Conservation (phyloP, 306 rosid genomes). For the Alnus glutinosa region DNA sequence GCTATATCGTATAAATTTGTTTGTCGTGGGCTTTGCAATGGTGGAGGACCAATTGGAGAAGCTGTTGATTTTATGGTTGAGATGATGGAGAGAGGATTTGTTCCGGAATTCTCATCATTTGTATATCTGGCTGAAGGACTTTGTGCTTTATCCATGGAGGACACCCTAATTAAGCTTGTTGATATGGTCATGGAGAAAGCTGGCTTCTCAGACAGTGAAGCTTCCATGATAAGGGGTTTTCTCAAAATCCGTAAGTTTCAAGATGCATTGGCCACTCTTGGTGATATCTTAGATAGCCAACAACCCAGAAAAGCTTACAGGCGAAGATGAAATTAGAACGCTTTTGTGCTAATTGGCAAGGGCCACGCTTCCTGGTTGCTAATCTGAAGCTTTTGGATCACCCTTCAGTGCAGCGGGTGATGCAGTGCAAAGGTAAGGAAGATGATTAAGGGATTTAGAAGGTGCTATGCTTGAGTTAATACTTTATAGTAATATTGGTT, state of each 20-base stretch:
- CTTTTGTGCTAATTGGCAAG: neutral
- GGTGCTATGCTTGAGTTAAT: constrained; percentile 10
- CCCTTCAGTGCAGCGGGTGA: neutral
- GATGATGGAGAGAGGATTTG: constrained; percentile 67
- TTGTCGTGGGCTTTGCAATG: constrained; percentile 84
- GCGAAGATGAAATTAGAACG: constrained; percentile 22
- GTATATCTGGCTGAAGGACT: constrained; percentile 85
- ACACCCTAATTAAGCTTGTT: constrained; percentile 64
- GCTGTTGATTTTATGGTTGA: constrained; percentile 80
- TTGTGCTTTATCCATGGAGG: constrained; percentile 78
- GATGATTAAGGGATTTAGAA: constrained; percentile 15
- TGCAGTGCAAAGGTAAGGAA: constrained; percentile 9
- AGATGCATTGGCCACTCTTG: constrained; percentile 80
- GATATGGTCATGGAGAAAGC: constrained; percentile 75
- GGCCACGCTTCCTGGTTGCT: neutral
- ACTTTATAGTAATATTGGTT: constrained; percentile 17
- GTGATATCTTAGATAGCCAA: constrained; percentile 60
- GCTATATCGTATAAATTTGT: constrained; percentile 67
- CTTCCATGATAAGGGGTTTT: constrained; percentile 66
- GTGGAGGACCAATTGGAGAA: constrained; percentile 87
- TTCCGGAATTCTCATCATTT: constrained; percentile 75
- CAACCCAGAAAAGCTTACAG: constrained; percentile 47
- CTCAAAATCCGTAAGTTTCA: constrained; percentile 73
- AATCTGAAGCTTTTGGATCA: constrained; percentile 1
- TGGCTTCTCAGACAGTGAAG: constrained; percentile 53